These are phyloP conservation scores for Lodderomyces theae DNA, from an alignment of 1,139 yeast genomes.

Conservation along the genomic window DNA sequence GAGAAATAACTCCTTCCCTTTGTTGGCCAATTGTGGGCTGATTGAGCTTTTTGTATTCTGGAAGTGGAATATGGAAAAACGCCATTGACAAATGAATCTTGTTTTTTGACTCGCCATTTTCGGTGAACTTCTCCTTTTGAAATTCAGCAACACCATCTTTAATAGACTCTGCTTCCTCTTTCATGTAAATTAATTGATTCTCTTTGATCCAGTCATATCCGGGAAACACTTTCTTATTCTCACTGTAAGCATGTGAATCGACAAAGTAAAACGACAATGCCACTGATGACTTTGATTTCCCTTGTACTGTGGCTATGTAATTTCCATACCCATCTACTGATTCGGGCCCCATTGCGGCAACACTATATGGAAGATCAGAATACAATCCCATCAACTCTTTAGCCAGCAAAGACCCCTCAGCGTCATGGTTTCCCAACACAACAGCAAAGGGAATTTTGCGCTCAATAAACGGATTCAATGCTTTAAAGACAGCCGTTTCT, in stretches of 20 bases:
- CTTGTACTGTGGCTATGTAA: slow-evolving; percentile 55
- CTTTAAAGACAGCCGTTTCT: slow-evolving; percentile 74
- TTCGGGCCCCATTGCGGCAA: slow-evolving; percentile 60
- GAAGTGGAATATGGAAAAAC: slow-evolving; percentile 89
- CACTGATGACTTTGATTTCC: slow-evolving; percentile 38
- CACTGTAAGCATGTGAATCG: slow-evolving; percentile 77
- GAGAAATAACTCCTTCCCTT: slow-evolving; percentile 78
- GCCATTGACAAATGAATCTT: slow-evolving; percentile 67
- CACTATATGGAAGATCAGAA: slow-evolving; percentile 60
- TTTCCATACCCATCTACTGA: slow-evolving; percentile 79
- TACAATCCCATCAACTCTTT: slow-evolving; percentile 57
- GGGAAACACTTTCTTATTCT: slow-evolving; percentile 59
- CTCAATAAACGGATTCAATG: slow-evolving; percentile 64
- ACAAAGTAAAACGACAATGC: slow-evolving; percentile 68
- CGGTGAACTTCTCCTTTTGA: slow-evolving; percentile 17
- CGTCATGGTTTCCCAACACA: slow-evolving; percentile 63
- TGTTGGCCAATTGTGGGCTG: slow-evolving; percentile 55
- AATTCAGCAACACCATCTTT: slow-evolving; percentile 19
- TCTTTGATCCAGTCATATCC: slow-evolving; percentile 88
- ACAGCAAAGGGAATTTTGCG: slow-evolving; percentile 77
- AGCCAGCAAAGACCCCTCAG: slow-evolving; percentile 63
- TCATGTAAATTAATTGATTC: slow-evolving; percentile 63
- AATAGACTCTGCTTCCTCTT: slow-evolving; percentile 25
- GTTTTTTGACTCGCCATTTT: slow-evolving; percentile 18
- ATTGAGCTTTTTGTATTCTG: slow-evolving; percentile 60